Evolutionary conservation across 2,329 filamentous ascomycete species (phyloP).

Genomic region (Huntiella omanensis): DNA sequence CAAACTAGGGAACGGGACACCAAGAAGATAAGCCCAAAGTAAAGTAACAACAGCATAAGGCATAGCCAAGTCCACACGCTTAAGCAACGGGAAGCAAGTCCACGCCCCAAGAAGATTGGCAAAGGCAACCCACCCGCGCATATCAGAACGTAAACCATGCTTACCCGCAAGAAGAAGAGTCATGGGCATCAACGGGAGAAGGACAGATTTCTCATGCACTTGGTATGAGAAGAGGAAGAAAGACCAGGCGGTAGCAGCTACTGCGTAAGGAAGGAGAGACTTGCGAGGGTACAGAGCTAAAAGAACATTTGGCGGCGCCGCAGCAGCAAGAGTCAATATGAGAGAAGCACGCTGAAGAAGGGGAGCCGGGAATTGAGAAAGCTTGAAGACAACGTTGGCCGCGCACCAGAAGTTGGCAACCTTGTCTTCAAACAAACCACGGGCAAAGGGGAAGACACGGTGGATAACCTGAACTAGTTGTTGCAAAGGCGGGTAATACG

Average conservation of each 20-base stretch:
- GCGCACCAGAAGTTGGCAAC: conserved; percentile 98
- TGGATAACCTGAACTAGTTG: conserved; percentile 72
- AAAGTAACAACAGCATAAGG: conserved; percentile 73
- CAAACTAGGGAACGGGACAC: conserved; percentile 58
- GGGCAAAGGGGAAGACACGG: conserved; percentile 85
- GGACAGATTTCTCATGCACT: conserved; percentile 93
- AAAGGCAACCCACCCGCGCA: conserved; percentile 84
- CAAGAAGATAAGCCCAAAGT: conserved; percentile 81
- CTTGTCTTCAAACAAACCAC: conserved; percentile 96
- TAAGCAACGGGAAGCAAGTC: conserved; percentile 85
- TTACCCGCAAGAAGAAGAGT: conserved; percentile 66
- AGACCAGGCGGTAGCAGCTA: conserved; percentile 77
- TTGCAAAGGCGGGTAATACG: conserved; percentile 56
- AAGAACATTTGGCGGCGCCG: conserved; percentile 59
- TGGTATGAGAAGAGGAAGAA: conserved; percentile 98
- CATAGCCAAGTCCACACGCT: conserved; percentile 63
- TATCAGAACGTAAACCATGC: conserved; percentile 56
- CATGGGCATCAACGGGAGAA: conserved; percentile 85
- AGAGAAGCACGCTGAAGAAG: conserved; percentile 63
- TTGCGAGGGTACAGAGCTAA: conserved; percentile 64
- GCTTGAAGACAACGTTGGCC: conserved; percentile 73
- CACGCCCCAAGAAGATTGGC: conserved; percentile 76
- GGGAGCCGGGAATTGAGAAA: conserved; percentile 51
- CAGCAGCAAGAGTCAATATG: conserved; percentile 53
- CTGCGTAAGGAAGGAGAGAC: conserved; percentile 56